These are phyloP conservation scores for Typha latifolia DNA, from an alignment of 176 grass and related monocot species.

Conservation along the genomic window DNA sequence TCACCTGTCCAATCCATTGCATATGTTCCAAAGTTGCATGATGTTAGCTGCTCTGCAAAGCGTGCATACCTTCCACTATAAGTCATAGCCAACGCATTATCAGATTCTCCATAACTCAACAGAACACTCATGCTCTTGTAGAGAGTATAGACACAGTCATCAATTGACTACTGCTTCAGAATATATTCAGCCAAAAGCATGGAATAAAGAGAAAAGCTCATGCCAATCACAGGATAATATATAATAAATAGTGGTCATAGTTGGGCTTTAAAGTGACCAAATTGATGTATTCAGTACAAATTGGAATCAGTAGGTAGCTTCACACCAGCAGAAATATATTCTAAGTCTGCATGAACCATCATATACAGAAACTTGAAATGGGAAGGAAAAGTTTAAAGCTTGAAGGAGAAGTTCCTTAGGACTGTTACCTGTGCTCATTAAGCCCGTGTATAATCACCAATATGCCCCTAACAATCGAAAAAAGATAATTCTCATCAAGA, in stretches of 20 bases:
- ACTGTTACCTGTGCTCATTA: constrained; percentile 78
- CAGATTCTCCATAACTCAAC: not conserved
- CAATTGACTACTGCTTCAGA: not conserved
- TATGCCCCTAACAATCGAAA: constrained; percentile 53
- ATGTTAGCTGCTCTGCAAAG: constrained; percentile 74
- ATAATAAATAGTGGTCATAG: too few species aligned
- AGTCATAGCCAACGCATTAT: not conserved
- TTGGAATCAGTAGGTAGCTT: too few species aligned
- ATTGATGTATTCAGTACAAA: too few species aligned
- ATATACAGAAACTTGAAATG: too few species aligned
- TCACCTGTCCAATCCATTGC: constrained; percentile 98
- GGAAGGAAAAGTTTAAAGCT: too few species aligned
- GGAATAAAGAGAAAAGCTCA: not conserved
- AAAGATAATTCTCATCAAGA: constrained; percentile 7
- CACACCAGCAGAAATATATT: too few species aligned
- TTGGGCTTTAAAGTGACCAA: too few species aligned
- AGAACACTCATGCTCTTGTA: not conserved
- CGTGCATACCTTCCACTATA: constrained; percentile 83
- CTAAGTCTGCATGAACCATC: too few species aligned
- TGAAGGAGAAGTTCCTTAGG: not conserved
- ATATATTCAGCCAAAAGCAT: constrained; percentile 1
- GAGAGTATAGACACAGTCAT: not conserved
- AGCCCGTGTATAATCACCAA: constrained; percentile 90
- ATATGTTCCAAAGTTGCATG: constrained; percentile 85
- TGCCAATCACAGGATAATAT: not conserved